phyloP scores from a whole-genome alignment of 768 basidiomycete genomes.

The Pleurotus tuoliensis region DNA sequence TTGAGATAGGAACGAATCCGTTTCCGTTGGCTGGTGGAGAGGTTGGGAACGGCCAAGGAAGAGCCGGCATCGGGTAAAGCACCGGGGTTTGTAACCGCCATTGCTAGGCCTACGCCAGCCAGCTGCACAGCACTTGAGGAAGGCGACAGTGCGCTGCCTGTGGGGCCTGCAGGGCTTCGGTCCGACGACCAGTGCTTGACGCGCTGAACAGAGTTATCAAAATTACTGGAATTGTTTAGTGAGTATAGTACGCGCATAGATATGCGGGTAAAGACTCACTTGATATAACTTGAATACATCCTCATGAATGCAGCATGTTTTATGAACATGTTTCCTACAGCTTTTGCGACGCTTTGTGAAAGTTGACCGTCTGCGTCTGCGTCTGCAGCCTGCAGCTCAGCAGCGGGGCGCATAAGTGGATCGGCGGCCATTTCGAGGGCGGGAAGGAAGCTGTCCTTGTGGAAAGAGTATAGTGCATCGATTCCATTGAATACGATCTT shows the following conservation, averaged over 20 bases:
- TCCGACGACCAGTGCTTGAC: slow-evolving; percentile 83
- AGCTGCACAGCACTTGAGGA: slow-evolving; percentile 61
- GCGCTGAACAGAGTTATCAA: slow-evolving; percentile 87
- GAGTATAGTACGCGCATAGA: slow-evolving; percentile 3
- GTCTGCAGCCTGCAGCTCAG: slow-evolving; percentile 50
- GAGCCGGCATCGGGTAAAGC: slow-evolving; percentile 34
- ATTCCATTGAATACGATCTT: slow-evolving; percentile 90
- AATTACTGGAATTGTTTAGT: slow-evolving; percentile 56
- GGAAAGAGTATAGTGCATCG: slow-evolving; percentile 88
- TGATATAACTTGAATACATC: slow-evolving; percentile 98
- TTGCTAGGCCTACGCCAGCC: slow-evolving; percentile 53
- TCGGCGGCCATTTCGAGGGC: slow-evolving; percentile 78
- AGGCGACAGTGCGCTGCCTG: slow-evolving; percentile 47
- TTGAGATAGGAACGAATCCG: slow-evolving; percentile 88
- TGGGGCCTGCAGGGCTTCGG: slow-evolving; percentile 33
- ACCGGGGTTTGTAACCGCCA: slow-evolving; percentile 45
- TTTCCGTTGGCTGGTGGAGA: slow-evolving; percentile 80
- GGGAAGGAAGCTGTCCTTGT: slow-evolving; percentile 89
- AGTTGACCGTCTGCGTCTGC: slow-evolving; percentile 67
- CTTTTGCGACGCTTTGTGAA: slow-evolving; percentile 70
- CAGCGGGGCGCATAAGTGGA: slow-evolving; percentile 44
- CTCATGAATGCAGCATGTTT: slow-evolving; percentile 97
- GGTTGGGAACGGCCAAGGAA: slow-evolving; percentile 43
- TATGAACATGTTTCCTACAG: slow-evolving; percentile 85
- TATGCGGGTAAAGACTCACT: slow-evolving; percentile 47